Evolutionary conservation across 1,139 yeast genomes (phyloP), one percentile per base, ranked within the genome.

Genomic region (Geotrichum candidum): DNA sequence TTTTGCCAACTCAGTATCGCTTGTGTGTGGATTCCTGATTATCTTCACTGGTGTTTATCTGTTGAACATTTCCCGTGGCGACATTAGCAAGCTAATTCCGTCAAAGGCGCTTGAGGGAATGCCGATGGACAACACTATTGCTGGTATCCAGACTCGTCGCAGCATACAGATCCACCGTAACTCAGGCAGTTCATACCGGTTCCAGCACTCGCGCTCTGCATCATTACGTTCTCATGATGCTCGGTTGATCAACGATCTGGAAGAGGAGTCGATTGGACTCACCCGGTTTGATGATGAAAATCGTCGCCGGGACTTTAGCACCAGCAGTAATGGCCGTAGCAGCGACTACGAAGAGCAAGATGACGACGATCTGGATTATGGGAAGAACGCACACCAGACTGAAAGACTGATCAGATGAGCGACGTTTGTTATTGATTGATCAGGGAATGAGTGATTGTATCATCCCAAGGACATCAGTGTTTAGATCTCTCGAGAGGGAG

Each of bases 41-140:
- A 90, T 91, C 63, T 91, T 90, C 75, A 82, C 90, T 63, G 97
- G 97, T 38, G 97, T 90, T 27, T 90, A 87, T 71, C 79, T 90
- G 63, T 81, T 90, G 70, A 91, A 91, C 74, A 84, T 90, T 57
- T 84, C 95, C 1, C 84, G 87, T 68, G 86, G 82, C 61, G 82
- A 83, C 61, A 84, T 82, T 57, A 84, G 82, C 55, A 71, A 73
- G 38, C 64, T 74, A 54, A 57, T 78, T 60, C 80, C 86, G n/a
- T 72, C 77, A 78, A 86, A 80, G 70, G 88, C 80, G 68, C 82
- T 80, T 76, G 90, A 74, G 74, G 91, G 78, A 78, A 88, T 83
- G 74, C 97, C 97, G 51, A 78, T 90, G 80, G 96, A 90, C 72
- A 87, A 87, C 64, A 94, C 94, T 9, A 85, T 90, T 50, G 92